Evolutionary conservation across 495 filamentous ascomycete genomes (phyloP), one percentile per base, ranked within the genome.

Genomic region (Mytilinidion resinicola): DNA sequence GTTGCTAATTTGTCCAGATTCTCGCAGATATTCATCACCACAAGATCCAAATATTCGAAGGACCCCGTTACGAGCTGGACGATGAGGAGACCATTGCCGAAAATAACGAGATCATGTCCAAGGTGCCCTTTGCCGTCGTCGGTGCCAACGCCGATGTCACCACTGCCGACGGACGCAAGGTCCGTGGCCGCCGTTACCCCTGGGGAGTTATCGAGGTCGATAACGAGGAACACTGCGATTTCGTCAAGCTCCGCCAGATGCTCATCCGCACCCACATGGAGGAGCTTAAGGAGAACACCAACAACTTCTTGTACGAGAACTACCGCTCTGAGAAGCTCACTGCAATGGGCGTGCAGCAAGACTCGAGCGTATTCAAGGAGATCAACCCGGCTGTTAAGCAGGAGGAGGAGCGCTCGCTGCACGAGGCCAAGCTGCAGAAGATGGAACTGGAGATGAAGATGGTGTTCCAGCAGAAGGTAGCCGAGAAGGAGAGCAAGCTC

Each of bases 361-460:
- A 98, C 74, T 91, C 90, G 51, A 95, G 86, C 72, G 93, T 98
- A 66, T 98, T 98, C 89, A 98, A 97, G 82, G 93, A 98, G 83
- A 92, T 98, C 80, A 98, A 97, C 81, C 93, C 93, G 34, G 93
- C 95, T 49, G 95, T 97, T 74, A 98, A 98, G 87, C 95, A 97
- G 75, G 93, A 98, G 73, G 93, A 98, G 79, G 93, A 98, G 81
- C 90, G 93, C 67, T 82, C 84, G 53, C 81, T 98, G 53, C 93
- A 98, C 82, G 93, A 98, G 76, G 95, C 97, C 82, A 98, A 98
- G 80, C 87, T 98, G 62, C 87, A 90, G 66, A 98, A 98, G 89
- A 98, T 98, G 93, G 93, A 98, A 74, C 82, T 88, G 68, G 93
- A 98, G 74, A 98, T 98, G 93, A 97, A 97, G 89, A 96, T 97